Conservation (phyloP, 495 filamentous ascomycete genomes). For the Oidiodendron maius region DNA sequence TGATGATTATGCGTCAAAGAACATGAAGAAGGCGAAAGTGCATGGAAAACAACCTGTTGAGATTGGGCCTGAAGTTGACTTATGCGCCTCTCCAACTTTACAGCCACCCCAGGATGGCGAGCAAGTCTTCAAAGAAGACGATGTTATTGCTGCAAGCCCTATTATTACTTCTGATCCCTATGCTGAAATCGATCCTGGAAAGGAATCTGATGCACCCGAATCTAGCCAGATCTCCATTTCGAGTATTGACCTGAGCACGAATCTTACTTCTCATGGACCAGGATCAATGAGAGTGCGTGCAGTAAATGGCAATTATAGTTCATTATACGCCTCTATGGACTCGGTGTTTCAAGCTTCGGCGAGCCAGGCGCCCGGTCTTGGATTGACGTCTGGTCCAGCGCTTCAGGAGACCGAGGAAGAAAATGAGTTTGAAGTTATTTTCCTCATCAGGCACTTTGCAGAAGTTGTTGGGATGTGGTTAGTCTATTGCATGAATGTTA, state of each 20-base stretch:
- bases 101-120: neutral
- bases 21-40: neutral
- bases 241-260: neutral
- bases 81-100: no score
- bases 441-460: constrained; percentile 52
- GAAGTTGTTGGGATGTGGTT: constrained; percentile 51
- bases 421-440: constrained; percentile 39
- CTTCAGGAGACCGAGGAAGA: neutral
- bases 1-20: neutral
- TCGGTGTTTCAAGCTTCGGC: neutral
- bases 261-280: neutral
- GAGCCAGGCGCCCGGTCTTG: neutral
- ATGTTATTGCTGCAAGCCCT: neutral
- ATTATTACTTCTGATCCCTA: neutral
- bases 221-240: neutral
- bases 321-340: neutral
- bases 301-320: no score
- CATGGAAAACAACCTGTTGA: neutral
- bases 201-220: neutral
- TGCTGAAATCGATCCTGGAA: neutral
- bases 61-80: no score
- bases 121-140: neutral
- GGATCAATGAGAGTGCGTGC: neutral
- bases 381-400: neutral
- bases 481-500: constrained; percentile 16